A percentile compares a stretch with the other conserved stretches of the same genome.
phyloP scores from a whole-genome alignment of 768 basidiomycete species.

The Chlorophyllum brunneum region DNA sequence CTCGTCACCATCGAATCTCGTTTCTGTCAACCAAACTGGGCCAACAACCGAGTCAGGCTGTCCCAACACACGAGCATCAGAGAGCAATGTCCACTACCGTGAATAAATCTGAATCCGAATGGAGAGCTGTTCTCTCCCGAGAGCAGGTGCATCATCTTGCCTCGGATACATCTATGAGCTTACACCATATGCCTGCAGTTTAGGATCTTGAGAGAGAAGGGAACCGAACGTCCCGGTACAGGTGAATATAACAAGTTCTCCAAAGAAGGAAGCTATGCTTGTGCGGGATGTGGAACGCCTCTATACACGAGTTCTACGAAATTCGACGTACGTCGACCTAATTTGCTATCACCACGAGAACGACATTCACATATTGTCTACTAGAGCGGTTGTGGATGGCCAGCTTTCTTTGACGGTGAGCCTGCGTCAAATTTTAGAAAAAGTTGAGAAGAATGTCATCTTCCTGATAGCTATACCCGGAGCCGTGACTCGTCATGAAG shows the following conservation, averaged over 20 bases:
- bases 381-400: slow-evolving; percentile 91
- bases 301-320: slow-evolving; percentile 89
- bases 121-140: slow-evolving; percentile 75
- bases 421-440: neutral
- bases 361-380: neutral
- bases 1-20: neutral
- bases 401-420: slow-evolving; percentile 92
- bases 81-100: slow-evolving; percentile 34
- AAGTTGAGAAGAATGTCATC: neutral
- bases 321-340: slow-evolving; percentile 58
- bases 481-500: slow-evolving; percentile 77
- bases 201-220: slow-evolving; percentile 79
- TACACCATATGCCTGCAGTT: slow-evolving; percentile 47
- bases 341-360: neutral
- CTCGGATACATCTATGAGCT: neutral
- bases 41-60: neutral
- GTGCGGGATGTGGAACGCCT: slow-evolving; percentile 77
- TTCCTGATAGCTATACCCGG: slow-evolving; percentile 72
- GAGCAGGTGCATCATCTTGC: slow-evolving; percentile 59
- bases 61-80: neutral
- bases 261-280: slow-evolving; percentile 67
- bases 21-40: neutral
- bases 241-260: slow-evolving; percentile 76
- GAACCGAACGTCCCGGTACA: slow-evolving; percentile 75
- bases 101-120: slow-evolving; percentile 70